phyloP scores from a whole-genome alignment of 805 yeast species.

The Candida lessepsii region DNA sequence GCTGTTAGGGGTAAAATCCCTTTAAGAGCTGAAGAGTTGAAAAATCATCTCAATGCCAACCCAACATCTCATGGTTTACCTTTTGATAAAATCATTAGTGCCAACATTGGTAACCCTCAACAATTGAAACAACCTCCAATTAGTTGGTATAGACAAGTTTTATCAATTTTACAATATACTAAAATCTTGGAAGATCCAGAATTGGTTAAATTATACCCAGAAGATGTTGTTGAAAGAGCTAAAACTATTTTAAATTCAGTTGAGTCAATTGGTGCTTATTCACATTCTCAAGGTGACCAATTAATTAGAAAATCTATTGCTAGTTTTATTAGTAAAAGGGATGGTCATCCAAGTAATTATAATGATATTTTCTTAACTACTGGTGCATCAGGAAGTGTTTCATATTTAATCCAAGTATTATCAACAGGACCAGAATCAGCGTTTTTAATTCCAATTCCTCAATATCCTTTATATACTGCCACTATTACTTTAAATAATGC shows the following conservation, averaged over 20 bases:
- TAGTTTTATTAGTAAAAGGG: constrained; percentile 73
- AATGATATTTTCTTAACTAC: constrained; percentile 79
- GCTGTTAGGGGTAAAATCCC: constrained; percentile 97
- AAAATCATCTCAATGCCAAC: constrained; percentile 47
- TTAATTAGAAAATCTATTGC: constrained; percentile 78
- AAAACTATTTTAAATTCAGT: constrained; percentile 53
- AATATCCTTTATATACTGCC: constrained; percentile 97
- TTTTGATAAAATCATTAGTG: constrained; percentile 73
- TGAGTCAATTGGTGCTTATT: constrained; percentile 92
- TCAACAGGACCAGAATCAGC: constrained; percentile 70
- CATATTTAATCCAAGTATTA: constrained; percentile 68
- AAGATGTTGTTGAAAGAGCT: constrained; percentile 78
- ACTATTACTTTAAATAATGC: constrained; percentile 81
- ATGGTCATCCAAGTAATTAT: constrained; percentile 56
- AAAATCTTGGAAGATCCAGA: constrained; percentile 41
- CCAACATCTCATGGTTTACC: constrained; percentile 65
- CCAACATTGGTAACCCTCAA: constrained; percentile 98
- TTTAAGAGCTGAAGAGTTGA: constrained; percentile 84
- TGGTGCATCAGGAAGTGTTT: constrained; percentile 96
- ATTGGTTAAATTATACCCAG: constrained; percentile 42
- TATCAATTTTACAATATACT: constrained; percentile 85
- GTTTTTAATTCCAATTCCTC: constrained; percentile 93
- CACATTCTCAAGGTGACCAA: constrained; percentile 86
- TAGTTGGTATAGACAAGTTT: constrained; percentile 91
- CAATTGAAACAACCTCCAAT: constrained; percentile 92